Evolutionary conservation across 225 moss, liverwort and hornwort species (phyloP).

Genomic region (Polytrichum commune): DNA sequence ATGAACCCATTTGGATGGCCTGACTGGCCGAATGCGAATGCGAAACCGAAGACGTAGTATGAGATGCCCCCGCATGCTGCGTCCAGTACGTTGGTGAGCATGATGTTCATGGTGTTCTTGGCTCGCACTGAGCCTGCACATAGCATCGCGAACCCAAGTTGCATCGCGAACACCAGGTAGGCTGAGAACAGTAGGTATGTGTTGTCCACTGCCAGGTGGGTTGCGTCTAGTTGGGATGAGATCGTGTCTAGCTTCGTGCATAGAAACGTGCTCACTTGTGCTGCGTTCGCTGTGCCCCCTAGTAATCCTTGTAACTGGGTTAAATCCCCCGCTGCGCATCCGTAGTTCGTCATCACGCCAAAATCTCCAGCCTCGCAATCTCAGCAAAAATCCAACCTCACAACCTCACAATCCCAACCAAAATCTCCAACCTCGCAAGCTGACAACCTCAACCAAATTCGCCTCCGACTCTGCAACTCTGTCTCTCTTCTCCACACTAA

Average conservation of each 20-base stretch:
- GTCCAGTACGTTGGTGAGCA: slow-evolving; percentile 79
- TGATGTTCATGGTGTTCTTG: slow-evolving; percentile 82
- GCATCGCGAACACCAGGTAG: slow-evolving; percentile 80
- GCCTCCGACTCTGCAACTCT: too few species aligned
- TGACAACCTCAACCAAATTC: too few species aligned
- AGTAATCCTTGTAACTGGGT: slow-evolving; percentile 32
- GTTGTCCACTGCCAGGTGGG: slow-evolving; percentile 54
- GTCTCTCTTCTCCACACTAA: too few species aligned
- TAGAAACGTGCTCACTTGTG: slow-evolving; percentile 36
- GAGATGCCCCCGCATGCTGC: slow-evolving; percentile 74
- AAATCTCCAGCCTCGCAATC: too few species aligned
- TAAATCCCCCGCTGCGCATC: slow-evolving; percentile 35
- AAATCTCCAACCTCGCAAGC: too few species aligned
- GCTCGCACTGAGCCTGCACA: slow-evolving; percentile 78
- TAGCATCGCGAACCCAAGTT: slow-evolving; percentile 82
- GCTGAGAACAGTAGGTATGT: slow-evolving; percentile 64
- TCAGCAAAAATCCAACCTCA: too few species aligned
- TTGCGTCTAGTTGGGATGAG: slow-evolving; percentile 18
- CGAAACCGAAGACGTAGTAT: slow-evolving; percentile 75
- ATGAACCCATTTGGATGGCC: slow-evolving; percentile 59
- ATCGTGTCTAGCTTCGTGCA: slow-evolving; percentile 45
- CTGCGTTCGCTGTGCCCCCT: slow-evolving; percentile 23
- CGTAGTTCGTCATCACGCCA: slow-evolving; percentile 2
- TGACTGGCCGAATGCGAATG: slow-evolving; percentile 62
- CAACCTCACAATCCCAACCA: too few species aligned